Evolutionary conservation across 352 stramenopile species (phyloP), one percentile per base, ranked within the genome.

Genomic region (Globisporangium cylindrosporum): DNA sequence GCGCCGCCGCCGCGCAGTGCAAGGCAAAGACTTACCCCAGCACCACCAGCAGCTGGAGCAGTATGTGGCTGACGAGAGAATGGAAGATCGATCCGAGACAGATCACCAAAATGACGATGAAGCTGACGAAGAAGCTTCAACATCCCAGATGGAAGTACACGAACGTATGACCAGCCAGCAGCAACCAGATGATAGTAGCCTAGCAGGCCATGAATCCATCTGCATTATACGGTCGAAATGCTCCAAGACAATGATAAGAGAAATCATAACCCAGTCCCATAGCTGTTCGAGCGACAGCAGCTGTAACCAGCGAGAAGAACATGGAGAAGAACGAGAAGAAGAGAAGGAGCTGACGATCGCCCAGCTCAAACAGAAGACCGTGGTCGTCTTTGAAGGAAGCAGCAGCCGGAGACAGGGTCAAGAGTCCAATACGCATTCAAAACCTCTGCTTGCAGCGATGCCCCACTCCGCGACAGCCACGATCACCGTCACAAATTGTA

Each of bases 291-390:
- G 9, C 2, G n/a, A 46, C 18, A 29, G 36, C 29, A 64, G 27
- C 22, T 22, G n/a, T 7, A 53, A 46, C 12, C 43, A 66, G 27
- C 57, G 36, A 43, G 48, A 62, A 25, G 24, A 70, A 1, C 38
- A 61, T 32, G 27, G 27, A n/a, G 12, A 57, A 3, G 4, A 7
- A 46, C 12, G 38, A 46, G 38, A 49, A 18, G 48, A 62, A n/a
- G 20, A 57, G 12, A 5, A 57, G 3, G 53, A 67, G 56, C 14
- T 53, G 22, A 62, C 48, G 24, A 66, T 71, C 24, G 59, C 46
- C 55, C 54, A 70, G 46, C 38, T 57, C 1, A 49, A 57, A 34
- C 46, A 49, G 63, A 25, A 56, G n/a, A 36, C 49, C 1, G 46
- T 65, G 9, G 36, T 67, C 36, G 51, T 59, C 20, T 48, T 48